These are phyloP conservation scores for Ceratobasidium sp. DNA, from an alignment of 1,284 basidiomycete genomes.

Conservation along the genomic window DNA sequence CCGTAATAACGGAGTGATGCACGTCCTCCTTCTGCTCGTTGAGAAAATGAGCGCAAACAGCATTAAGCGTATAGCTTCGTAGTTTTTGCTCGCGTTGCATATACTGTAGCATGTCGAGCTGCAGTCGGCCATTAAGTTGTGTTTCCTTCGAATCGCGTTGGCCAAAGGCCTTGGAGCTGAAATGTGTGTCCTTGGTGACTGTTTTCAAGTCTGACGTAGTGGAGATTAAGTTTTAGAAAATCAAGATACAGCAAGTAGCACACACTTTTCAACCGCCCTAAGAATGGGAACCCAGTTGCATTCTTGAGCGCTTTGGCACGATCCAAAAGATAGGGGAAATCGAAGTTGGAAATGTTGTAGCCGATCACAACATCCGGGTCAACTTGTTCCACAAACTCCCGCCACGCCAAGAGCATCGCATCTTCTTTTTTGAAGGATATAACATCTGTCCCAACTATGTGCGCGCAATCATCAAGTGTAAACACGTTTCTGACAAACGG, in stretches of 20 bases:
- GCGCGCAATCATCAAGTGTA: conserved; percentile 88
- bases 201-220: conserved; percentile 67
- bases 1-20: conserved; percentile 95
- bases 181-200: conserved; percentile 88
- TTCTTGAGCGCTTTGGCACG: conserved; percentile 80
- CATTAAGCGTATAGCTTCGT: conserved; percentile 92
- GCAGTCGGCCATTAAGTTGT: conserved; percentile 84
- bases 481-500: conserved; percentile 97
- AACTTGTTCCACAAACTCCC: conserved; percentile 82
- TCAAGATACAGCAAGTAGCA: background rate
- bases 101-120: conserved; percentile 92
- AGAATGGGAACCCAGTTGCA: conserved; percentile 71
- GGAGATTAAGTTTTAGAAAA: conserved; percentile 16
- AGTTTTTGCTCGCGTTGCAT: conserved; percentile 98
- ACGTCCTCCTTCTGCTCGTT: conserved; percentile 98
- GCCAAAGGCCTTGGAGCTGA: conserved; percentile 95
- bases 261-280: conserved; percentile 81
- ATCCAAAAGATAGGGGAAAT: conserved; percentile 92
- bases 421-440: conserved; percentile 81
- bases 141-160: conserved; percentile 95
- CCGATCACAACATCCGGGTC: conserved; percentile 95
- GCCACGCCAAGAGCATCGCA: conserved; percentile 78
- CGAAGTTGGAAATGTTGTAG: conserved; percentile 91
- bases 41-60: conserved; percentile 93
- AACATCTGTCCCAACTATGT: conserved; percentile 95